These are phyloP conservation scores for Parastagonospora avenae DNA, from an alignment of 2,329 filamentous ascomycete genomes.

Conservation along the genomic window DNA sequence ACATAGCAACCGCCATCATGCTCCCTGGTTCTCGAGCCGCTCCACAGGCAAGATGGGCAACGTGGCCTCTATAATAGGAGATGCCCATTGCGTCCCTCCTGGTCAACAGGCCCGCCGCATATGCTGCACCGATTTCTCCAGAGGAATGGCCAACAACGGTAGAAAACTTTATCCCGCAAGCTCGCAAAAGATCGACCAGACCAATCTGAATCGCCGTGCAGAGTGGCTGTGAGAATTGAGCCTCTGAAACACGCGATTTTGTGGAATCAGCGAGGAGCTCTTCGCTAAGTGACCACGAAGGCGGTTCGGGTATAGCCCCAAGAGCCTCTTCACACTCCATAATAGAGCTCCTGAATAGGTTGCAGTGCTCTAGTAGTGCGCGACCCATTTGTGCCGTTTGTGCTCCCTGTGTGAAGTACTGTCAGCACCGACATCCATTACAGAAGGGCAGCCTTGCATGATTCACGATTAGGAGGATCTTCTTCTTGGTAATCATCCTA, in stretches of 20 bases:
- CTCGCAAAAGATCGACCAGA: conserved; percentile 35
- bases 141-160: conserved; percentile 50
- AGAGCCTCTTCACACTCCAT: too few relatives aligned
- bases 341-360: conserved; percentile 14
- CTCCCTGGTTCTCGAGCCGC: background rate
- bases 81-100: conserved; percentile 18
- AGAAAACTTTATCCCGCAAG: conserved; percentile 29
- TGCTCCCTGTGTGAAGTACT: too few relatives aligned
- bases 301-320: too few relatives aligned
- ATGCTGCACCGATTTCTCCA: conserved; percentile 50
- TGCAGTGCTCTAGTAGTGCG: conserved; percentile 11
- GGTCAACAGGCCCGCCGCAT: conserved; percentile 34
- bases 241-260: conserved; percentile 11
- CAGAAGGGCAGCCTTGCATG: too few relatives aligned
- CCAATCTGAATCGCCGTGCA: conserved; percentile 47
- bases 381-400: conserved; percentile 24
- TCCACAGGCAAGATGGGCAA: too few relatives aligned
- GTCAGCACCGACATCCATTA: too few relatives aligned
- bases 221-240: conserved; percentile 37
- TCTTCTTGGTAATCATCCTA: too few relatives aligned
- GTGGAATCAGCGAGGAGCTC: conserved; percentile 9
- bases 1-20: conserved; percentile 11
- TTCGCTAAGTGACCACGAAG: too few relatives aligned
- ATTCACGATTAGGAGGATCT: too few relatives aligned
- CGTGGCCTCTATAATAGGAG: too few relatives aligned